Evolutionary conservation across 176 grass and related monocot genomes (phyloP), one percentile per base, ranked within the genome.

Genomic region (Musa itinerans): DNA sequence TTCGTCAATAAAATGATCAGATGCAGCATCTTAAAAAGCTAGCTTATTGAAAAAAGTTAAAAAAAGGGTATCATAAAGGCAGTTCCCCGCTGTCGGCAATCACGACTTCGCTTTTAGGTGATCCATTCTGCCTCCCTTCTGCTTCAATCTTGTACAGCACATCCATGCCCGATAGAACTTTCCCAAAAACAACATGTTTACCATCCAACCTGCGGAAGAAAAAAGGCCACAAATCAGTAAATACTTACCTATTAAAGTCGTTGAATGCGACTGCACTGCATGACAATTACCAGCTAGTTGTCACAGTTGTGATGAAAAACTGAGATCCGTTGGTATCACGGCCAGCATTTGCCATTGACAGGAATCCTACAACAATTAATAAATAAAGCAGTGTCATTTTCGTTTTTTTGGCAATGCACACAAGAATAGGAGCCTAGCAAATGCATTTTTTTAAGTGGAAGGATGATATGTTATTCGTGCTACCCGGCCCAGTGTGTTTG

Each of bases 261-360:
- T 61, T 53, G 0, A 9, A 66, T 84, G 86, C 3, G 9, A 52
- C 4, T 65, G 21, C 9, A 49, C 17, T 14, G 53, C 11, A 43
- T 4, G 49, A 64, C 20, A 52, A 63, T 75, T 92, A 99, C 91
- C 91, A 99, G 88, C 83, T 94, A 16, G 96, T 99, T 13, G 96
- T 99, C 3, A 99, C 86, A 48, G 96, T 99, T 56, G 91, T 99
- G 84, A 99, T 99, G 78, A 99, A 99, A 73, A 99, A 99, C 56
- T 99, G 96, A 54, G 96, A 99, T 69, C 96, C 96, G 0, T 99
- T 99, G 19, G 96, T 94, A 59, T 99, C 83, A 71, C 15, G 78
- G 24, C 95, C 96, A 15, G 88, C 77, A 88, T 94, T 94, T 73
- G 90, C 90, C 95, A 99, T 99, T 49, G 90, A 99, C 51, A 94